These are phyloP conservation scores for Sporopachydermia quercuum DNA, from an alignment of 805 yeast species.

Conservation along the genomic window DNA sequence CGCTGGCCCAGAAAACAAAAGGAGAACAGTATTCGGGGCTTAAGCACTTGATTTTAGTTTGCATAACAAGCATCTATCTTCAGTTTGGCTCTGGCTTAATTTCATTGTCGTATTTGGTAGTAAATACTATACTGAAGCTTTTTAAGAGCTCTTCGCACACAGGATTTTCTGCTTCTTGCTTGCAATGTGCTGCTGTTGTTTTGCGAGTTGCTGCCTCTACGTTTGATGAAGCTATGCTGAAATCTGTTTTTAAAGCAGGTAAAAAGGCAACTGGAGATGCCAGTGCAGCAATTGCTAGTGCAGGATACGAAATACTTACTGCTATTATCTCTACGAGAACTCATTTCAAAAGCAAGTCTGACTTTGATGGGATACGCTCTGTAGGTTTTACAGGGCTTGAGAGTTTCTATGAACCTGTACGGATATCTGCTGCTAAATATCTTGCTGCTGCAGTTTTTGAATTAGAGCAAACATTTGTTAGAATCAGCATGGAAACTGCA, in stretches of 20 bases:
- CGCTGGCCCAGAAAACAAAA: neutral
- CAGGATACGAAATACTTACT: slow-evolving; percentile 16
- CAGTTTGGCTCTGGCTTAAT: neutral
- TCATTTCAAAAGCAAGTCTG: slow-evolving; percentile 12
- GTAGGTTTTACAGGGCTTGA: slow-evolving; percentile 14
- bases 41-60: neutral
- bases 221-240: slow-evolving; percentile 17
- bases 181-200: slow-evolving; percentile 12
- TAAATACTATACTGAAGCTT: neutral
- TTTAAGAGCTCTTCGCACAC: slow-evolving; percentile 6
- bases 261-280: slow-evolving; percentile 13
- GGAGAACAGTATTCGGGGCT: neutral
- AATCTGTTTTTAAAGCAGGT: slow-evolving; percentile 19
- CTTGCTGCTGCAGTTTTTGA: slow-evolving; percentile 12
- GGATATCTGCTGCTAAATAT: slow-evolving; percentile 17
- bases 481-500: slow-evolving; percentile 6
- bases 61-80: neutral
- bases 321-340: slow-evolving; percentile 11
- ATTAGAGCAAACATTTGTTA: slow-evolving; percentile 7
- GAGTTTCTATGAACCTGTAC: slow-evolving; percentile 10
- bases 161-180: slow-evolving; percentile 14
- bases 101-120: neutral
- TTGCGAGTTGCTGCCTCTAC: slow-evolving; percentile 14
- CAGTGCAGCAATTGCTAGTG: slow-evolving; percentile 16
- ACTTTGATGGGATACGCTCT: slow-evolving; percentile 14